Base-by-base conservation (phyloP, 352 stramenopile species). In the Phytophthora macrochlamydospora region DNA sequence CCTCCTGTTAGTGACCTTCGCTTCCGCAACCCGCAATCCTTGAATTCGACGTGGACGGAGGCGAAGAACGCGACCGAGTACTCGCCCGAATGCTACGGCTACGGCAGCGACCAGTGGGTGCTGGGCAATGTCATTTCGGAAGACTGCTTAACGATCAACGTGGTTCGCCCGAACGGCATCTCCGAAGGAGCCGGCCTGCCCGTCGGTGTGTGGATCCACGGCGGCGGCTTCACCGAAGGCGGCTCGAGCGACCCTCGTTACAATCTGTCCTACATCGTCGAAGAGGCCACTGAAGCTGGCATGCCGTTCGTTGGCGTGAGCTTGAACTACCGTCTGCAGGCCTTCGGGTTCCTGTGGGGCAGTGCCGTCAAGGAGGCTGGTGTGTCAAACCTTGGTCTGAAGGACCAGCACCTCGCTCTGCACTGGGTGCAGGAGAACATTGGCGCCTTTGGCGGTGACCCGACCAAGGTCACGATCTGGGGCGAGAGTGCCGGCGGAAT, bases 391-490 rank as follows among this genome's bases (percentile, higher is more conserved):
- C 89, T 92, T 56, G 88, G 87, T 0, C 61, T 97, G 18, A 75
- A 88, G 56, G 92, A 98, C 71, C 90, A 98, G 60, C 67, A 73
- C 7, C 66, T 91, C 5, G 89, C 81, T 1, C 46, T 97, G 46
- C 78, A 93, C 64, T 71, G 63, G 63, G 57, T 71, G 18, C 50
- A 71, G 3, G 57, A 71, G 32, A 71, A 71, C 37, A 71, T 71
- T 28, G 63, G 40, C 1, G 51, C 56, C 3, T 71, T 71, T 8
- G 63, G 63, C 30, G 63, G 63, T 7, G 63, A 71, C 31, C 11
- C 63, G 8, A 32, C 8, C 24, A 71, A 71, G 28, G 63, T 71
- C 13, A 71, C 63, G 35, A 66, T 71, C 37, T 71, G 63, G 63
- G 63, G 63, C 14, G 56, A 71, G n/a, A 71, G 77, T 56, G 88